Evolutionary conservation across 345 rosid genomes (phyloP).

Genomic region (Melastoma malabathricum): DNA sequence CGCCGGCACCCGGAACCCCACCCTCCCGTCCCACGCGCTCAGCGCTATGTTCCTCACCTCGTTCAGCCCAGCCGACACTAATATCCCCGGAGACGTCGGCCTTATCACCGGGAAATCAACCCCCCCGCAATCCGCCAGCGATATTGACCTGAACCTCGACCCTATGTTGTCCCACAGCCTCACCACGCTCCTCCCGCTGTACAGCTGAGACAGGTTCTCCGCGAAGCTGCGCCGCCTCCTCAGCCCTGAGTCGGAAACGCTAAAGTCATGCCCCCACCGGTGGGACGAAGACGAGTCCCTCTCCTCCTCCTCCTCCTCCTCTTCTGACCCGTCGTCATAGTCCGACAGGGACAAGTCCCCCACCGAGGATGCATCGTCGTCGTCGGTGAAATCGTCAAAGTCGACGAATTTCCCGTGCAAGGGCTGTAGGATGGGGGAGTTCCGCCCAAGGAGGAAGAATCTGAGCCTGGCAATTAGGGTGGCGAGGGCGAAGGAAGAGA

Average conservation of each 20-base stretch:
- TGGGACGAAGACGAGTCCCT: neutral
- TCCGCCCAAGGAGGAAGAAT: constrained; percentile 16
- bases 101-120: constrained; percentile 11
- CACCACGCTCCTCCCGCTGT: constrained; percentile 38
- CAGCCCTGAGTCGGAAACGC: constrained; percentile 36
- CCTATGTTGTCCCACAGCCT: constrained; percentile 48
- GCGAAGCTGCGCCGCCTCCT: constrained; percentile 16
- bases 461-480: constrained; percentile 31
- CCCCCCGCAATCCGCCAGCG: neutral
- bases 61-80: constrained; percentile 22
- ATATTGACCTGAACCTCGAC: constrained; percentile 21
- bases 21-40: constrained; percentile 56
- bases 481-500: constrained; percentile 48
- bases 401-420: neutral
- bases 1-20: constrained; percentile 26
- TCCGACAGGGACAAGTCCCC: constrained; percentile 11
- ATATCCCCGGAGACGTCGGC: constrained; percentile 23
- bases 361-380: constrained; percentile 17
- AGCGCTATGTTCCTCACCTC: constrained; percentile 16
- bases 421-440: constrained; percentile 7
- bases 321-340: constrained; percentile 15
- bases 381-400: constrained; percentile 2
- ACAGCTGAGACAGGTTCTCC: constrained; percentile 27
- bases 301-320: constrained; percentile 16
- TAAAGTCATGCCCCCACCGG: constrained; percentile 9